Percentiles rank a stretch among this genome's conserved stretches.
phyloP scores from a whole-genome alignment of 148 eudicot species.

The Nepenthes mirabilis region DNA sequence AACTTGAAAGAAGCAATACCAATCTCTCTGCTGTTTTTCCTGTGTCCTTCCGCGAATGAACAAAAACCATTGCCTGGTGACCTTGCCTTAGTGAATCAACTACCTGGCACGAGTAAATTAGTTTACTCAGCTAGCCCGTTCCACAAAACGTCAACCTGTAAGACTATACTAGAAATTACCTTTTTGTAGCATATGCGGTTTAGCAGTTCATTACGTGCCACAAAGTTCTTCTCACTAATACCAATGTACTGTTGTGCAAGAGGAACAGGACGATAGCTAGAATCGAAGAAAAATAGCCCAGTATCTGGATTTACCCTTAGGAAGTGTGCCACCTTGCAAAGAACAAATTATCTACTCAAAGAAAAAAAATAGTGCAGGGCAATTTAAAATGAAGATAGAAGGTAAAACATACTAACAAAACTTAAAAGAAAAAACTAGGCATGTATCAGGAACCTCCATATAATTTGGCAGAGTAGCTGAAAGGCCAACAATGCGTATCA shows the following conservation, averaged over 20 bases:
- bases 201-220: conserved; percentile 69
- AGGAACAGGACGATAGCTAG: conserved; percentile 98
- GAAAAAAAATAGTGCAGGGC: background rate
- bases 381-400: background rate
- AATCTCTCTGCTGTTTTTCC: conserved; percentile 89
- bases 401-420: background rate
- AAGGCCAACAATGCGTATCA: conserved; percentile 98
- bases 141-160: background rate
- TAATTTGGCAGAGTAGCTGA: conserved; percentile 97
- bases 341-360: conserved; percentile 4
- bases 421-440: background rate
- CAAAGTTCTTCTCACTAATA: conserved; percentile 66
- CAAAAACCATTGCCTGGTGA: conserved; percentile 96
- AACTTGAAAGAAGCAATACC: conserved; percentile 27
- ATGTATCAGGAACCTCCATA: conserved; percentile 48
- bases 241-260: conserved; percentile 97
- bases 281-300: conserved; percentile 96
- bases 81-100: conserved; percentile 85
- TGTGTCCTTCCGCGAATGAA: conserved; percentile 95
- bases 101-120: conserved; percentile 30
- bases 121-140: background rate
- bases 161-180: conserved; percentile 23
- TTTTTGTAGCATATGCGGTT: conserved; percentile 83
- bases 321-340: conserved; percentile 78
- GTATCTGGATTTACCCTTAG: conserved; percentile 86